A percentile compares a stretch with the other conserved stretches of the same genome.
Evolutionary conservation across 345 rosid species (phyloP).

Genomic region (Eucalyptus regnans): DNA sequence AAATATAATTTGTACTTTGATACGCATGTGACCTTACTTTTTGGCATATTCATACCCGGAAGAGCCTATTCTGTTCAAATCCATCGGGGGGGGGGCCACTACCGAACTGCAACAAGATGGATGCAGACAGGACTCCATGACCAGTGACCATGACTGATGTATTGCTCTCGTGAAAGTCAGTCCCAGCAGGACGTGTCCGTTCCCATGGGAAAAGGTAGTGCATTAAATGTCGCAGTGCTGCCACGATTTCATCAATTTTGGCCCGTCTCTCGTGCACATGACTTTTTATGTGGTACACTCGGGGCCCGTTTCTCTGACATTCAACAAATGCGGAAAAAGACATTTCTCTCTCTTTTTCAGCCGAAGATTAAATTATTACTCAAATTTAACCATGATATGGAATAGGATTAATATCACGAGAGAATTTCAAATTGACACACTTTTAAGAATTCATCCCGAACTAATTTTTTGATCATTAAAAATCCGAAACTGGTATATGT

Average conservation of each 20-base stretch:
- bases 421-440: no score
- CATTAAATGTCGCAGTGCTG: not conserved
- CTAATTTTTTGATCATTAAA: no score
- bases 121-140: not conserved
- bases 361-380: no score
- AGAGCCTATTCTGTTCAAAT: not conserved
- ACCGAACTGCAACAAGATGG: not conserved
- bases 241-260: not conserved
- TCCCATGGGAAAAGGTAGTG: not conserved
- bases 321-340: no score
- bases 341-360: no score
- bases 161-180: not conserved
- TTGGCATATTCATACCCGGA: not conserved
- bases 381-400: no score
- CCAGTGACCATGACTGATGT: not conserved
- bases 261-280: not conserved
- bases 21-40: not conserved
- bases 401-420: no score
- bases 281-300: no score
- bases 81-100: not conserved
- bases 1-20: not conserved
- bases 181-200: not conserved
- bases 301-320: no score
- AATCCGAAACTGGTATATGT: fast-evolving
- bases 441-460: fast-evolving